phyloP scores from a whole-genome alignment of 2,329 filamentous ascomycete species.

The Talaromyces sp. region DNA sequence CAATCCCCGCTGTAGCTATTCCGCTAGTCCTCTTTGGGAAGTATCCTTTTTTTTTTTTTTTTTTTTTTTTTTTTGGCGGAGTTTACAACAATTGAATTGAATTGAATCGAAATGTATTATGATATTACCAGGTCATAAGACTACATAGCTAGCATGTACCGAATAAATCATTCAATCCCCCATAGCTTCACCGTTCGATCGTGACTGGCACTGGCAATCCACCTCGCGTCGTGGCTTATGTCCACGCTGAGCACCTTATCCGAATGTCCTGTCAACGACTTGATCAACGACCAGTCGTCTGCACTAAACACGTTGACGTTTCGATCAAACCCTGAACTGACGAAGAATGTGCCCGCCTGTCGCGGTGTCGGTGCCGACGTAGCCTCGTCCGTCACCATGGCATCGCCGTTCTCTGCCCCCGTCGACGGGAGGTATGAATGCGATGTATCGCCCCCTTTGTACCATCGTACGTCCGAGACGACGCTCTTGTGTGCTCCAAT shows the following conservation, averaged over 20 bases:
- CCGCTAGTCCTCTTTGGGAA: neutral
- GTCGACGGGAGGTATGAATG: conserved; percentile 56
- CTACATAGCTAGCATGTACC: neutral
- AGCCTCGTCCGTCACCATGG: conserved; percentile 23
- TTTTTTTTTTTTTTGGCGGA: neutral
- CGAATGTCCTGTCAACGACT: conserved; percentile 82
- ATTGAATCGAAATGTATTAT: neutral
- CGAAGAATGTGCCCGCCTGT: conserved; percentile 86
- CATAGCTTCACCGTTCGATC: conserved; percentile 95
- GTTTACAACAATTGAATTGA: neutral
- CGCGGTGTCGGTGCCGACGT: conserved; percentile 54
- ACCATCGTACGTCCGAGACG: conserved; percentile 91
- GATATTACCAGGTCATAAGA: neutral
- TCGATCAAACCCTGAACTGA: conserved; percentile 86
- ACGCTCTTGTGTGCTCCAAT: conserved; percentile 88
- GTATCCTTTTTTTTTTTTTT: neutral
- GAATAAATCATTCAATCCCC: conserved; percentile 60
- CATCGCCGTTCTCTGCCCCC: conserved; percentile 58
- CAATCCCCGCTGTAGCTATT: neutral
- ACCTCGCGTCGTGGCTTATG: conserved; percentile 76
- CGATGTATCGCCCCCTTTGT: conserved; percentile 76
- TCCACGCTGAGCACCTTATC: conserved; percentile 90
- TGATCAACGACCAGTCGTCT: conserved; percentile 89
- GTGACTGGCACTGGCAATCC: conserved; percentile 92
- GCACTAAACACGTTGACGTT: conserved; percentile 94